A percentile compares a stretch with the other conserved stretches of the same genome.
phyloP scores from a whole-genome alignment of 768 basidiomycete species.

The Paxillus ammoniavirescens region DNA sequence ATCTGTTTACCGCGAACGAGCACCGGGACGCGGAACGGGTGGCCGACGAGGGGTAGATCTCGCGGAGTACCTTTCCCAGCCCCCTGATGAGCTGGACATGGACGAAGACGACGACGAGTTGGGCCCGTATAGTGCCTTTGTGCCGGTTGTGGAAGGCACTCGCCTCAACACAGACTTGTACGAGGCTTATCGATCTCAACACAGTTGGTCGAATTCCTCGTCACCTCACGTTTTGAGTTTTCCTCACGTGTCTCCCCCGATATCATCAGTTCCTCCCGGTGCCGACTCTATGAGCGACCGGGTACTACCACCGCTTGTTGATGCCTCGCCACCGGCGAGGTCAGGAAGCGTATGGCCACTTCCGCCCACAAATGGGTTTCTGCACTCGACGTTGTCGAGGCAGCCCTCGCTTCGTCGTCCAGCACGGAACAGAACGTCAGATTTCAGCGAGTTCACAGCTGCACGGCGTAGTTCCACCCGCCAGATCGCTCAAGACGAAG shows the following conservation, averaged over 20 bases:
- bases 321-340: conserved; percentile 23
- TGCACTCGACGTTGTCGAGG: conserved; percentile 42
- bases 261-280: conserved; percentile 25
- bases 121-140: conserved; percentile 38
- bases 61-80: conserved; percentile 50
- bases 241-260: conserved; percentile 26
- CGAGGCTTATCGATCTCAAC: conserved; percentile 55
- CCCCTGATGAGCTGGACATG: conserved; percentile 55
- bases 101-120: conserved; percentile 71
- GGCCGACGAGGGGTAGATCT: conserved; percentile 36
- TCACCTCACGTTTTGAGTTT: conserved; percentile 21
- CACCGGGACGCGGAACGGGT: conserved; percentile 36
- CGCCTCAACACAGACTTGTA: conserved; percentile 61
- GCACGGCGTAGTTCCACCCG: conserved; percentile 56
- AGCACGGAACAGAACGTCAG: conserved; percentile 50
- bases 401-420: conserved; percentile 64
- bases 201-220: conserved; percentile 29
- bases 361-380: conserved; percentile 21
- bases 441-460: conserved; percentile 72
- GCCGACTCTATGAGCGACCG: conserved; percentile 16
- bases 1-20: conserved; percentile 53
- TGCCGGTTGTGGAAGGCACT: conserved; percentile 45
- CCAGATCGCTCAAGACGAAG: conserved; percentile 30
- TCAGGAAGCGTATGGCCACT: conserved; percentile 18
- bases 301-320: conserved; percentile 28